Conservation (phyloP, 352 stramenopile genomes). For the Globisporangium lucens region DNA sequence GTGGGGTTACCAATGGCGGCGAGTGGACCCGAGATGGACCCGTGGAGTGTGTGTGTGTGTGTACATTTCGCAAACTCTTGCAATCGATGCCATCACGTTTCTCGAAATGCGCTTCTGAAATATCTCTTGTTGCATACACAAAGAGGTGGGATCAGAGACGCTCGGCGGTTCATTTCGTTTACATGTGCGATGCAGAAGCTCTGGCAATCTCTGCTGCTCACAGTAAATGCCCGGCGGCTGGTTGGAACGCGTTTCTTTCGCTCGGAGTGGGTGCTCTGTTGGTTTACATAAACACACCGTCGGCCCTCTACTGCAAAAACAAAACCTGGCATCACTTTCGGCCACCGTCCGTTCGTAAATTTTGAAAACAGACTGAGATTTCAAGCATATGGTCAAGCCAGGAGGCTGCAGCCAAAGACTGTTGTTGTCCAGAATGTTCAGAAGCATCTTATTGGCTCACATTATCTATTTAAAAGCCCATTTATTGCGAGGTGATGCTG, state of each 20-base stretch:
- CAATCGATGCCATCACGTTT: not conserved
- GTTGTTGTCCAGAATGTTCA: not conserved
- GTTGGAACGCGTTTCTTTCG: not conserved
- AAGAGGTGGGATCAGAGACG: not conserved
- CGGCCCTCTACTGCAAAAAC: not conserved
- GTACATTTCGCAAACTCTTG: not conserved
- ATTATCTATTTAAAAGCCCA: not conserved
- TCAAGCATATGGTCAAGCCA: not conserved
- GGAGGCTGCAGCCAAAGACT: not conserved
- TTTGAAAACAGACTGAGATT: not conserved
- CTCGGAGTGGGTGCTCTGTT: not conserved
- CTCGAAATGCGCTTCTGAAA: not conserved
- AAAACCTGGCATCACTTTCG: not conserved
- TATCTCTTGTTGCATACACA: not conserved
- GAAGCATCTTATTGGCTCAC: not conserved
- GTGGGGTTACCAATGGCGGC: not conserved
- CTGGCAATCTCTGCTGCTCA: not conserved
- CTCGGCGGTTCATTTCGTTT: not conserved
- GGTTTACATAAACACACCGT: not conserved
- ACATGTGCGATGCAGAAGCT: not conserved
- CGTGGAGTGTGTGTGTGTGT: not conserved
- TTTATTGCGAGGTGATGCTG: not conserved
- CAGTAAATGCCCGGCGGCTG: not conserved
- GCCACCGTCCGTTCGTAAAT: not conserved
- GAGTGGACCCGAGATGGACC: not conserved